Conservation (phyloP, 1,284 basidiomycete genomes). For the Chalciporus piperatoides region DNA sequence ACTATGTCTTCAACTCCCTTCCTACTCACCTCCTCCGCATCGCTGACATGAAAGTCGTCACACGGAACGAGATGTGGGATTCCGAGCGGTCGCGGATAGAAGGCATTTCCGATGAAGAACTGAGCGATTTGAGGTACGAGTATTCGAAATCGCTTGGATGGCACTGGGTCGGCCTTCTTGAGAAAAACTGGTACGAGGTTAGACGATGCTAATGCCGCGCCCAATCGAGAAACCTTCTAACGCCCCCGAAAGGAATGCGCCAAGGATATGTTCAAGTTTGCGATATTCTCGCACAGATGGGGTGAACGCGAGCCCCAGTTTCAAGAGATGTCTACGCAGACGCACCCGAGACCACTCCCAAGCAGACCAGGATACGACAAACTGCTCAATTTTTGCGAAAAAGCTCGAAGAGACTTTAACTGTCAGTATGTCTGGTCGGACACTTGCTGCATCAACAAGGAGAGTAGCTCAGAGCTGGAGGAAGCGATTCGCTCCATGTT, state of each 20-base stretch:
- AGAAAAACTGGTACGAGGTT: no score
- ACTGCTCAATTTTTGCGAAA: conserved; percentile 8
- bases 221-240: no score
- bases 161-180: conserved; percentile 10
- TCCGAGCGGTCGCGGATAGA: conserved; percentile 5
- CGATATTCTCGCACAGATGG: conserved; percentile 18
- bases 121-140: conserved; percentile 2
- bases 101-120: conserved; percentile 5
- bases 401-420: conserved; percentile 2
- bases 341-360: not conserved
- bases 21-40: conserved; percentile 15
- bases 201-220: no score
- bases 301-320: conserved; percentile 11
- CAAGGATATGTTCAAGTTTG: conserved; percentile 11
- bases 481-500: conserved; percentile 18
- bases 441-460: conserved; percentile 5
- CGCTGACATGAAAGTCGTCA: conserved; percentile 11
- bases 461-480: conserved; percentile 17
- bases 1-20: conserved; percentile 15
- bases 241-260: conserved; percentile 10
- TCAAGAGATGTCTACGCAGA: conserved; percentile 8
- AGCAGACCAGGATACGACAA: conserved; percentile 13
- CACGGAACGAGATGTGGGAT: conserved; percentile 16
- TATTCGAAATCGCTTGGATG: conserved; percentile 9
- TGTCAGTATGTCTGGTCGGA: conserved; percentile 17